Conservation (phyloP, 208 protist genomes). For the Tritrichomonas foetus region DNA sequence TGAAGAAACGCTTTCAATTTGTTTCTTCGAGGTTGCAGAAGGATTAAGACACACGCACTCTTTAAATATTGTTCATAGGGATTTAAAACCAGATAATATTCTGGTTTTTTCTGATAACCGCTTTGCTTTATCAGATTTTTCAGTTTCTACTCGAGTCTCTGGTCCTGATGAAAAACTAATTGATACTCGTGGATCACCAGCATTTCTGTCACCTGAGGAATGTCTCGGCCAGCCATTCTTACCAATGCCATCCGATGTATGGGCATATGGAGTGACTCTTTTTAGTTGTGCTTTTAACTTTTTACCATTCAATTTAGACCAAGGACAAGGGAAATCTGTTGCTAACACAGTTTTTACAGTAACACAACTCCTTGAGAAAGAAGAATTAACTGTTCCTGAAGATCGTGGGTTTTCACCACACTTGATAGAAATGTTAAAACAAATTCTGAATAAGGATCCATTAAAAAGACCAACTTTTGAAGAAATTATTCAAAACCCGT, state of each 20-base stretch:
- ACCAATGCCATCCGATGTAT: background rate
- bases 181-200: background rate
- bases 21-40: background rate
- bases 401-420: background rate
- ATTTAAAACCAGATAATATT: slow-evolving; percentile 32
- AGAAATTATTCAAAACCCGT: background rate
- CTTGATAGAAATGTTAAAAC: background rate
- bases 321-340: background rate
- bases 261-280: background rate
- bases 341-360: background rate
- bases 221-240: background rate
- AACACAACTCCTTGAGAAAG: background rate
- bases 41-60: background rate
- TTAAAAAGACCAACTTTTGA: background rate
- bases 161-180: background rate
- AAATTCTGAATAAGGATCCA: background rate
- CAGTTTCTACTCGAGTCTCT: background rate
- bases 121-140: background rate
- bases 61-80: slow-evolving; percentile 6
- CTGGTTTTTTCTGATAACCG: background rate
- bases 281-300: background rate
- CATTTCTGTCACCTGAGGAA: background rate
- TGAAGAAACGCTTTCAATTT: background rate
- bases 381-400: background rate
- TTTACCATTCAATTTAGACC: background rate